Percentiles rank a stretch among this genome's conserved stretches.
Evolutionary conservation across 2,329 filamentous ascomycete genomes (phyloP).

Genomic region (Teratosphaeria viscida): DNA sequence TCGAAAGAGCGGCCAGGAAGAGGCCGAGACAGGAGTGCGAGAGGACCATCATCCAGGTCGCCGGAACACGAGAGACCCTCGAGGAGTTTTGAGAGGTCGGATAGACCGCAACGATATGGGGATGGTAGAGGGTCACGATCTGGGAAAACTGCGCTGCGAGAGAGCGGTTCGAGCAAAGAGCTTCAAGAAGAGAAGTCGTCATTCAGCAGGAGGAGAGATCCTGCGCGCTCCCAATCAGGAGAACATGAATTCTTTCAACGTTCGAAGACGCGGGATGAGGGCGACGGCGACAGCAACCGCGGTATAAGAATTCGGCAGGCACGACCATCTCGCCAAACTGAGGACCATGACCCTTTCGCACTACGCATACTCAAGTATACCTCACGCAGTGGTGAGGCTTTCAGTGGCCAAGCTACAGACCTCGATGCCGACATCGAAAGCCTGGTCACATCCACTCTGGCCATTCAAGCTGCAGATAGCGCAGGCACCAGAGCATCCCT

Average conservation of each 20-base stretch:
- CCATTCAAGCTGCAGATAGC: not conserved
- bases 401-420: not conserved
- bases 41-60: not conserved
- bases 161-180: not conserved
- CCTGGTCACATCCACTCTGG: not conserved
- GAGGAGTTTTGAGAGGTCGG: not conserved
- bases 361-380: not conserved
- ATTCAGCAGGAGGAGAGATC: not conserved
- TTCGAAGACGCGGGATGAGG: not conserved
- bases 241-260: not conserved
- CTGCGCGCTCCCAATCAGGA: not conserved
- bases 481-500: not conserved
- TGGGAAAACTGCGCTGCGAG: not conserved
- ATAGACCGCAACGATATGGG: not conserved
- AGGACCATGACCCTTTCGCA: not conserved
- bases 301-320: not conserved
- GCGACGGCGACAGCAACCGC: not conserved
- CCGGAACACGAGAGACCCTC: not conserved
- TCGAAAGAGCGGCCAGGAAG: not conserved
- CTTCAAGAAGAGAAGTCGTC: not conserved
- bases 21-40: not conserved
- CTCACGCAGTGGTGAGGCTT: not conserved
- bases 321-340: not conserved
- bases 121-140: not conserved
- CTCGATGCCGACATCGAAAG: not conserved